phyloP scores from a whole-genome alignment of 306 rosid species.

The Cucurbita argyrosperma region DNA sequence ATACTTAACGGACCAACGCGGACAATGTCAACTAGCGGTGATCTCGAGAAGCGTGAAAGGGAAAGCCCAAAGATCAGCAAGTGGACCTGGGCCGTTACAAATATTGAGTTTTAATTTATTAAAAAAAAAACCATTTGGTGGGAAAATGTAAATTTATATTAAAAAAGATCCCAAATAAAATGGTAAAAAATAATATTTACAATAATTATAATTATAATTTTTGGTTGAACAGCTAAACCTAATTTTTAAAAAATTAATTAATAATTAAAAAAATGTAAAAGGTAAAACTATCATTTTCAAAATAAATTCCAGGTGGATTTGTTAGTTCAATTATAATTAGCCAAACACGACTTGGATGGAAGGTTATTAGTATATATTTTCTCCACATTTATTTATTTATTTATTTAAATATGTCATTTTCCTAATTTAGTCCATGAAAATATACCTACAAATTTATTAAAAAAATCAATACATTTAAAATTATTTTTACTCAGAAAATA shows the following conservation, averaged over 20 bases:
- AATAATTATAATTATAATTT: neutral
- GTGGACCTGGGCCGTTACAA: too few relatives aligned
- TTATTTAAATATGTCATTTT: neutral
- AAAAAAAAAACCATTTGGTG: neutral
- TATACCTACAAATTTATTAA: too few relatives aligned
- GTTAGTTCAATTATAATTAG: neutral
- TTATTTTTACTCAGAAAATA: too few relatives aligned
- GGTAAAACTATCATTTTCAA: neutral
- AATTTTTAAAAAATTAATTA: neutral
- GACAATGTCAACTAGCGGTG: too few relatives aligned
- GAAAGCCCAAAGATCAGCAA: too few relatives aligned
- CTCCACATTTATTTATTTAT: neutral
- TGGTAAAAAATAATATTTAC: neutral
- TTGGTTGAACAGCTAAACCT: constrained; percentile 3
- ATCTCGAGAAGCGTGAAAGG: too few relatives aligned
- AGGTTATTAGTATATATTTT: neutral
- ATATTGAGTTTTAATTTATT: too few relatives aligned
- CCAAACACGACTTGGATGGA: neutral
- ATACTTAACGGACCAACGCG: too few relatives aligned
- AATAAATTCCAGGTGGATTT: neutral
- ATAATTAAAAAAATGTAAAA: neutral
- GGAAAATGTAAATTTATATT: neutral
- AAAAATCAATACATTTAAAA: too few relatives aligned
- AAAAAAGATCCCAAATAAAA: neutral
- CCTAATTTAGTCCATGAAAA: neutral